Conservation (phyloP, 2,329 filamentous ascomycete species). For the Lachnum nothofagi region DNA sequence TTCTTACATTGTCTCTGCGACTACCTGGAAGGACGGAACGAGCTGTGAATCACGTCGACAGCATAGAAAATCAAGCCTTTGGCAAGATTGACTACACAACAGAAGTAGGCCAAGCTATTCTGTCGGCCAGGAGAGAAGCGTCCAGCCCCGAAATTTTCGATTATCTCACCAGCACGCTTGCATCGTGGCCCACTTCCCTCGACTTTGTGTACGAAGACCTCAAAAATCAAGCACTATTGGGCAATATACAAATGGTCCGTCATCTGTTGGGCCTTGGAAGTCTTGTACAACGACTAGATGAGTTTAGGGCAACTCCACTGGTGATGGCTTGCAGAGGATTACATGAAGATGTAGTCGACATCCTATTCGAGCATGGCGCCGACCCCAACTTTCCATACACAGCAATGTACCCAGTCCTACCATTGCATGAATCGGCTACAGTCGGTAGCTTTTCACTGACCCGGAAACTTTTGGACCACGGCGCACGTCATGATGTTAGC, state of each 20-base stretch:
- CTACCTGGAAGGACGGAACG: background rate
- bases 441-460: background rate
- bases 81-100: background rate
- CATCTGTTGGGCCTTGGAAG: constrained; percentile 1
- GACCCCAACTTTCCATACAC: background rate
- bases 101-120: background rate
- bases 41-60: background rate
- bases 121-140: background rate
- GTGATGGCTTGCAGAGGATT: background rate
- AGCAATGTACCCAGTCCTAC: background rate
- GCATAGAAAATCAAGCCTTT: background rate
- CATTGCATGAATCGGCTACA: background rate
- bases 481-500: background rate
- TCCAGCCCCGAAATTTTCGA: constrained; percentile 4
- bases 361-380: background rate
- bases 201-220: background rate
- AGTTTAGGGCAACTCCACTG: background rate
- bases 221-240: background rate
- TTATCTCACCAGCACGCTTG: constrained; percentile 1
- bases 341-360: background rate
- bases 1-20: background rate
- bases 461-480: constrained; percentile 1
- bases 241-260: background rate
- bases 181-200: background rate
- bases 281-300: background rate